Percentiles rank a stretch among this genome's conserved stretches.
Evolutionary conservation across 306 rosid genomes (phyloP).

Genomic region (Bauhinia variegata): DNA sequence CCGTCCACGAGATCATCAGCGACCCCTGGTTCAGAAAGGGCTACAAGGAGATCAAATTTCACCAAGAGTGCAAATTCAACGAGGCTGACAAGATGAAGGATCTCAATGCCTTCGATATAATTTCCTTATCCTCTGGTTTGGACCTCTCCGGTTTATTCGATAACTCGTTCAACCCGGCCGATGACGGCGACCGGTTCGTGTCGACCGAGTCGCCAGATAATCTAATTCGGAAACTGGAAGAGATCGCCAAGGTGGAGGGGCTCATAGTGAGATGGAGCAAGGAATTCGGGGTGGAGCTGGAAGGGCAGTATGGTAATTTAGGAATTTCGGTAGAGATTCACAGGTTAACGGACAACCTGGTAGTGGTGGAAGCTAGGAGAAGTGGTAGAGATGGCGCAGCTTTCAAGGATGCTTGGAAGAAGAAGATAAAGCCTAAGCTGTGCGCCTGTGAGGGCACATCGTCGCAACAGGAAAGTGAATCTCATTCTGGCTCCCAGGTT

Average conservation of each 20-base stretch:
- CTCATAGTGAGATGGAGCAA: slow-evolving; percentile 45
- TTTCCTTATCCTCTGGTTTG: slow-evolving; percentile 47
- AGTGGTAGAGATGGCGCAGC: slow-evolving; percentile 21
- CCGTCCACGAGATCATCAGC: slow-evolving; percentile 42
- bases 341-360: slow-evolving; percentile 40
- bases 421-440: slow-evolving; percentile 42
- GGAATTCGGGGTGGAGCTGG: slow-evolving; percentile 48
- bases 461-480: too few species aligned
- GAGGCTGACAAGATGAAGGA: slow-evolving; percentile 16
- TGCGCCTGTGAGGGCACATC: neutral
- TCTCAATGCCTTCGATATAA: slow-evolving; percentile 50
- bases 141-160: slow-evolving; percentile 45
- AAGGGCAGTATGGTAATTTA: slow-evolving; percentile 36
- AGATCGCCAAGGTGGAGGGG: slow-evolving; percentile 33
- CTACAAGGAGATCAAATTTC: slow-evolving; percentile 30
- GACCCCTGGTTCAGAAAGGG: slow-evolving; percentile 55
- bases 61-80: slow-evolving; percentile 30
- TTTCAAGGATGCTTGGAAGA: slow-evolving; percentile 31
- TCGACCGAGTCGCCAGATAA: slow-evolving; percentile 30
- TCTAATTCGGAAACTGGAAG: slow-evolving; percentile 37
- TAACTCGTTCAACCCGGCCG: neutral
- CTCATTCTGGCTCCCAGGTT: too few species aligned
- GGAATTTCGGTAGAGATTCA: slow-evolving; percentile 40
- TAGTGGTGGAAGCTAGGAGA: slow-evolving; percentile 37
- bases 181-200: slow-evolving; percentile 35